Conservation (phyloP, 495 filamentous ascomycete species). For the Aspergillus nidulans region DNA sequence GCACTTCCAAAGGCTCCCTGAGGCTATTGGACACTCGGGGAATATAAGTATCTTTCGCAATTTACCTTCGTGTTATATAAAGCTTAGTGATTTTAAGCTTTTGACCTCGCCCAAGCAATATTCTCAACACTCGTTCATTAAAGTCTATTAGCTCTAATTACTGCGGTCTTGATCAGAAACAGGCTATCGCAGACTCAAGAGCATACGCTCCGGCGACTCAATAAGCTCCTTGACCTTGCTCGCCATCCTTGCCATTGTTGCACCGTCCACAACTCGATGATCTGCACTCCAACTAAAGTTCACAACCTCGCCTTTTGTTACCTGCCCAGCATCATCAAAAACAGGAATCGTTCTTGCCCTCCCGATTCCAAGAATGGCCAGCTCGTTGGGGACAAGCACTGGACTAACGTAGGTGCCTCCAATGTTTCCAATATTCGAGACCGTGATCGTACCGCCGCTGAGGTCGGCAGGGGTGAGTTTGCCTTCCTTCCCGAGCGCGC, state of each 20-base stretch:
- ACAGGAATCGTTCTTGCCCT: conserved; percentile 65
- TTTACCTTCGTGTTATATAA: neutral
- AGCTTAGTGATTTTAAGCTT: no score
- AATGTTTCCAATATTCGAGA: conserved; percentile 96
- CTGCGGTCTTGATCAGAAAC: neutral
- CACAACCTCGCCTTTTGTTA: conserved; percentile 80
- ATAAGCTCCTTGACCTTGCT: conserved; percentile 69
- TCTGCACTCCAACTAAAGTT: conserved; percentile 98
- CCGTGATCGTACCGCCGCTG: conserved; percentile 83
- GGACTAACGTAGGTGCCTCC: conserved; percentile 89
- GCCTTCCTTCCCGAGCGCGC: conserved; percentile 62
- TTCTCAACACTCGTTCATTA: neutral
- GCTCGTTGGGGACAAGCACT: conserved; percentile 82
- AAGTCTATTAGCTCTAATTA: conserved; percentile 4
- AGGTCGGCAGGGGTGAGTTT: conserved; percentile 75
- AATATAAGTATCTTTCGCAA: no score
- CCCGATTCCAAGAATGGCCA: conserved; percentile 89
- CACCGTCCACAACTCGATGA: conserved; percentile 91
- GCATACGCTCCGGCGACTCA: conserved; percentile 81
- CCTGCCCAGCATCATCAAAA: conserved; percentile 77
- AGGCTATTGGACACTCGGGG: no score
- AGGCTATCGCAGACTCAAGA: conserved; percentile 47
- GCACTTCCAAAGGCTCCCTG: no score
- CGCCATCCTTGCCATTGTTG: conserved; percentile 86
- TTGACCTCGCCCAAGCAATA: no score